Base-by-base conservation (phyloP, 306 rosid species). In the Prinsepia uniflora region DNA sequence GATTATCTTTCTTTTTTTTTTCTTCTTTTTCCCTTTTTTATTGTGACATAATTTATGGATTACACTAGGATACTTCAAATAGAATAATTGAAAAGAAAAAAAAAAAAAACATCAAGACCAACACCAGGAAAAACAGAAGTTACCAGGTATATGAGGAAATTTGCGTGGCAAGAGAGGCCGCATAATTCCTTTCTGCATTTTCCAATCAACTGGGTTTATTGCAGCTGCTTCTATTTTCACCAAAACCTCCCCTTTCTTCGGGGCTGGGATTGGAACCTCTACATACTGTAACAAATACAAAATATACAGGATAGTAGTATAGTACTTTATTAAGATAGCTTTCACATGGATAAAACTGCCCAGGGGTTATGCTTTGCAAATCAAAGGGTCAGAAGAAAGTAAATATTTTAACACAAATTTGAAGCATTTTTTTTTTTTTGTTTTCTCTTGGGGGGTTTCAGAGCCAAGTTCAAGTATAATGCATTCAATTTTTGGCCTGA, bases 201-300 rank as follows among this genome's bases (percentile, higher is more conserved):
- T 88, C 90, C 91, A 90, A 80, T 90, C 96, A 71, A 85, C 62
- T 34, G 96, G 96, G 73, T 92, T 90, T 30, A 92, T 49, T 72
- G 87, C 77, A 58, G 83, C 83, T 45, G 92, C 98, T 83, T 92
- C 96, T 75, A 88, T 12, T 81, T 88, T 92, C 30, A 90, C 54
- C 80, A 92, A 82, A 43, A 89, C 34, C 72, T 87, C 96, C 77
- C 82, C 81, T 44, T 86, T 86, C 53, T 80, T 76, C 4, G 95
- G 86, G 72, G 46, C 78, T 6, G 96, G 93, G 44, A 86, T 15
- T 4, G 90, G 85, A 81, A 83, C 79, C 79, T 85, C 78, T 53
- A 75, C 89, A 67, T 88, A 90, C 93, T 92, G 85, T 84, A 76
- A 2, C n/a, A 68, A 45, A 41, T 7, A 46, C 17, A 42, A 40